Percentiles rank a stretch among this genome's conserved stretches.
phyloP scores from a whole-genome alignment of 1,139 yeast genomes.

The Magnusiomyces paraingens region DNA sequence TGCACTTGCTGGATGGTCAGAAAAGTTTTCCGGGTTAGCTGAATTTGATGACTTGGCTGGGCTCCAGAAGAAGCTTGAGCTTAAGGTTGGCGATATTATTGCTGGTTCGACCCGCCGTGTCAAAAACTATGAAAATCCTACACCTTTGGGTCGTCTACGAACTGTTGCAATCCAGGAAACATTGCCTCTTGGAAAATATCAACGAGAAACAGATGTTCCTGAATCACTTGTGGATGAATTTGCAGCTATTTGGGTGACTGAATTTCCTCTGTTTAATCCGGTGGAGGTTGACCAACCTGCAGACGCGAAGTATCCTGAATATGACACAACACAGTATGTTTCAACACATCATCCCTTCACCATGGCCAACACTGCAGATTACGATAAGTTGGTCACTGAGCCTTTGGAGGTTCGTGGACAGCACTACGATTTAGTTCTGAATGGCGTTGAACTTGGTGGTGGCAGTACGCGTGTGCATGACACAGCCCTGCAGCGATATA shows the following conservation, averaged over 20 bases:
- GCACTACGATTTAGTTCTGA: constrained; percentile 88
- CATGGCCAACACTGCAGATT: constrained; percentile 73
- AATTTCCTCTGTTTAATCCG: constrained; percentile 89
- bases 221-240: constrained; percentile 27
- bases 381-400: constrained; percentile 42
- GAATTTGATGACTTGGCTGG: constrained; percentile 18
- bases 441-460: constrained; percentile 96
- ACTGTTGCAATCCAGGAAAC: constrained; percentile 53
- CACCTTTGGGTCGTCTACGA: constrained; percentile 84
- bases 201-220: constrained; percentile 10
- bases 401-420: constrained; percentile 79
- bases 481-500: constrained; percentile 61
- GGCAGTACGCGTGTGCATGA: constrained; percentile 96
- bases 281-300: constrained; percentile 35
- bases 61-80: constrained; percentile 15
- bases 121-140: constrained; percentile 80
- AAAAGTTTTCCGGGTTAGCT: constrained; percentile 13
- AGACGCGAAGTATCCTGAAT: constrained; percentile 47
- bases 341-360: constrained; percentile 98
- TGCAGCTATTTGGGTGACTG: constrained; percentile 80
- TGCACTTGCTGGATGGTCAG: constrained; percentile 9
- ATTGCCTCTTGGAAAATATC: constrained; percentile 15
- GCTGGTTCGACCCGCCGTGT: constrained; percentile 67
- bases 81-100: constrained; percentile 64
- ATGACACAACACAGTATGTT: constrained; percentile 43